Evolutionary conservation across 306 rosid genomes (phyloP).

Genomic region (Quercus parvula): DNA sequence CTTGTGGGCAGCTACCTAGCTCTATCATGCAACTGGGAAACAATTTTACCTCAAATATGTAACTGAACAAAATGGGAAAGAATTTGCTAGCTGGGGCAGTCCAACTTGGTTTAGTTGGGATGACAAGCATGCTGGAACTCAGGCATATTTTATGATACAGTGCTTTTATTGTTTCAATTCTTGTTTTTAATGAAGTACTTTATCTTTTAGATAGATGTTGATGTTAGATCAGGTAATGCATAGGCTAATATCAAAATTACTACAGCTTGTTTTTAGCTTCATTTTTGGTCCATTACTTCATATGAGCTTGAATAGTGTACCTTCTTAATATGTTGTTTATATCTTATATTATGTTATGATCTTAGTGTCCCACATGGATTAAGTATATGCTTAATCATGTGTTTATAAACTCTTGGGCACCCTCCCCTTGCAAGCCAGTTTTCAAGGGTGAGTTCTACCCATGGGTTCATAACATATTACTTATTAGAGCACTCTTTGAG

Average conservation of each 20-base stretch:
- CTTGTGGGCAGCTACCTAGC: conserved; percentile 73
- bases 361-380: no score
- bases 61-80: conserved; percentile 40
- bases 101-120: conserved; percentile 77
- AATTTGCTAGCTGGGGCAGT: conserved; percentile 47
- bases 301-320: background rate
- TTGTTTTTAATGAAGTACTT: background rate
- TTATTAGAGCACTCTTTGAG: background rate
- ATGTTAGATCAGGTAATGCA: background rate
- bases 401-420: no score
- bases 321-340: background rate
- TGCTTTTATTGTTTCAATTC: background rate
- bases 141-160: conserved; percentile 23
- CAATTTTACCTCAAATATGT: conserved; percentile 51
- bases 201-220: background rate
- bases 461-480: background rate
- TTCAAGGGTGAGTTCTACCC: no score
- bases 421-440: no score
- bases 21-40: conserved; percentile 62
- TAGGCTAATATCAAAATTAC: background rate
- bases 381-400: no score
- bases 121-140: conserved; percentile 70
- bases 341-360: no score
- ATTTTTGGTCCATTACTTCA: background rate
- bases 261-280: background rate